Percentiles rank a stretch among this genome's conserved stretches.
These are phyloP conservation scores for Geotrichum fermentans DNA, from an alignment of 1,139 yeast genomes.

Conservation along the genomic window DNA sequence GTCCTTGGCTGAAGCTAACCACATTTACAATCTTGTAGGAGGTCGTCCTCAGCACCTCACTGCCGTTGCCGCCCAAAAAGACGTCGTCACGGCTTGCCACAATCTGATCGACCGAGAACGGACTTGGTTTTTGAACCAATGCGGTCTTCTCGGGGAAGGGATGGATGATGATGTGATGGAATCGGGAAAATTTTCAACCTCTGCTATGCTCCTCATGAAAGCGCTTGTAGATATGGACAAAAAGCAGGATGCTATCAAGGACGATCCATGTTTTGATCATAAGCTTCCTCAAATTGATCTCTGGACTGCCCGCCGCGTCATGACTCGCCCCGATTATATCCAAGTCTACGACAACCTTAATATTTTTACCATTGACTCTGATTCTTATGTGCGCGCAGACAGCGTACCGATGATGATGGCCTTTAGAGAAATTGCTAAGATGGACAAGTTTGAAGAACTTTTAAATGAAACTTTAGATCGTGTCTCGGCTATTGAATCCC, in stretches of 20 bases:
- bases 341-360: conserved; percentile 70
- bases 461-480: conserved; percentile 65
- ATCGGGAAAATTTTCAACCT: conserved; percentile 68
- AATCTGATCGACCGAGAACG: conserved; percentile 71
- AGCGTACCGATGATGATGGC: conserved; percentile 89
- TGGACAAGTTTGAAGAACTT: conserved; percentile 68
- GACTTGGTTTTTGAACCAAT: conserved; percentile 80
- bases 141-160: conserved; percentile 67
- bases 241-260: conserved; percentile 28
- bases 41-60: conserved; percentile 82
- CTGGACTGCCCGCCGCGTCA: conserved; percentile 79
- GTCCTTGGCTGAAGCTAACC: conserved; percentile 44
- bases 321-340: conserved; percentile 81
- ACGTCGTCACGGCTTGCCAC: conserved; percentile 62
- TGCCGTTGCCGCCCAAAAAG: conserved; percentile 62
- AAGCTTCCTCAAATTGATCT: conserved; percentile 67
- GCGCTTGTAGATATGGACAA: conserved; percentile 69
- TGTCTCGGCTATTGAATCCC: conserved; percentile 68
- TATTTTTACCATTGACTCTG: conserved; percentile 70
- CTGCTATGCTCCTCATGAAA: conserved; percentile 72
- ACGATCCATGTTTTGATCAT: conserved; percentile 42
- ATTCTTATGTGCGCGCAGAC: conserved; percentile 70
- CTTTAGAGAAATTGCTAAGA: conserved; percentile 68
- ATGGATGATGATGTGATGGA: conserved; percentile 94
- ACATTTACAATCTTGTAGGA: conserved; percentile 67